phyloP scores from a whole-genome alignment of 768 basidiomycete species.

The Pleurotus platypus region DNA sequence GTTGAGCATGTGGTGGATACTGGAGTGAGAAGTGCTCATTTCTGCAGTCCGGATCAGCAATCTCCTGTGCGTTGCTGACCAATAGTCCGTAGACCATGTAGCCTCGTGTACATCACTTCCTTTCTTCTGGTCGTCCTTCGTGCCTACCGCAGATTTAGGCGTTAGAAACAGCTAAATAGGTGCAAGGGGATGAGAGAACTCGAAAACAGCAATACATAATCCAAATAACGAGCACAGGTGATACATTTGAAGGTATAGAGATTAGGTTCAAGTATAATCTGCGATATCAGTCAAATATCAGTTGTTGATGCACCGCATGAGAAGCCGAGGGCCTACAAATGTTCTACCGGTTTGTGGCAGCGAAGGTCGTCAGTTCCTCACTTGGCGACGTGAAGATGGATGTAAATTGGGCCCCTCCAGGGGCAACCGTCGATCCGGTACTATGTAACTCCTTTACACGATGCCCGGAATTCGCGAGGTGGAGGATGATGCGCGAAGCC shows the following conservation, averaged over 20 bases:
- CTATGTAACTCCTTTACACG: not conserved
- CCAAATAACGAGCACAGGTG: too few species aligned
- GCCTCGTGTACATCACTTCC: too few species aligned
- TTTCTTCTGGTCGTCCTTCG: too few species aligned
- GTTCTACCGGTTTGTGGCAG: not conserved
- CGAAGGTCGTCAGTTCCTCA: conserved; percentile 1
- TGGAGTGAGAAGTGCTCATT: too few species aligned
- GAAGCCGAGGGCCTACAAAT: not conserved
- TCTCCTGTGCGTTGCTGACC: not conserved
- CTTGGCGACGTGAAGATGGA: conserved; percentile 4
- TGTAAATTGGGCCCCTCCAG: conserved; percentile 5
- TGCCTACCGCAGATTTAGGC: too few species aligned
- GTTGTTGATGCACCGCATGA: too few species aligned
- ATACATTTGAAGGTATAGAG: too few species aligned
- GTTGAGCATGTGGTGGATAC: too few species aligned
- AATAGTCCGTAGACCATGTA: not conserved
- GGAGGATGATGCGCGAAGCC: conserved; percentile 3
- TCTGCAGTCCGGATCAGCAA: too few species aligned
- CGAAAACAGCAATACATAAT: too few species aligned
- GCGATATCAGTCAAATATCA: not conserved
- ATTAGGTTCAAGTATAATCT: not conserved
- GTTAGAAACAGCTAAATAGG: too few species aligned
- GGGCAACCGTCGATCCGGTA: conserved; percentile 1
- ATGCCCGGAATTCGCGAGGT: conserved; percentile 3
- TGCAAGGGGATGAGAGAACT: too few species aligned